These are phyloP conservation scores for Saccharomycopsis hybrid DNA, from an alignment of 1,139 yeast genomes.

Conservation along the genomic window DNA sequence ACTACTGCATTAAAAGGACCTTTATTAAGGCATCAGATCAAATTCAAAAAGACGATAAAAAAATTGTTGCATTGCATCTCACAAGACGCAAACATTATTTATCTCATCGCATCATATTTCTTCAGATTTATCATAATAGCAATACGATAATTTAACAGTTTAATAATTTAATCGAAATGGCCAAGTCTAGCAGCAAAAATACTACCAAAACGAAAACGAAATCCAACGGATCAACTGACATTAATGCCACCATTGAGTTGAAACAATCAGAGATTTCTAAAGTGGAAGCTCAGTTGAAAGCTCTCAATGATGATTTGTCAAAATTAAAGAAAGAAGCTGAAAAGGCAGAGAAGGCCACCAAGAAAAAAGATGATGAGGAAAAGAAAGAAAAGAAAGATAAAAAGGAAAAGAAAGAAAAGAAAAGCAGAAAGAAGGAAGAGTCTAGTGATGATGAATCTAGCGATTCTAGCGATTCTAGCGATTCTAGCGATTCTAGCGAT, in stretches of 20 bases:
- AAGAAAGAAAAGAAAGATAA: neutral
- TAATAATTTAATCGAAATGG: too few species aligned
- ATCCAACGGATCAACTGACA: neutral
- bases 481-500: constrained; percentile 20
- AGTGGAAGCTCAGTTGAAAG: constrained; percentile 1
- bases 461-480: constrained; percentile 20
- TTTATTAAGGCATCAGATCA: too few species aligned
- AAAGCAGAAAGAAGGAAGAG: constrained; percentile 3
- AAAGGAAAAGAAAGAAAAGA: constrained; percentile 3
- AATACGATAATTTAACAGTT: too few species aligned
- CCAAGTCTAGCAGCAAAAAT: too few species aligned
- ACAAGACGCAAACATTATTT: too few species aligned
- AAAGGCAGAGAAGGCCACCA: neutral
- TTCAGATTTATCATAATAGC: too few species aligned
- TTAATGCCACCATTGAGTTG: neutral
- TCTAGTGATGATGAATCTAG: constrained; percentile 10
- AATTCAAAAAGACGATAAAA: too few species aligned
- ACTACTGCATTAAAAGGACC: too few species aligned
- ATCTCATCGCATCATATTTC: too few species aligned
- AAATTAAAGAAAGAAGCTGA: constrained; percentile 5
- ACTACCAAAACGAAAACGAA: too few species aligned
- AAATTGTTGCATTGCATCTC: too few species aligned
- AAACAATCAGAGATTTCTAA: neutral
- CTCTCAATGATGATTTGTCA: constrained; percentile 11
- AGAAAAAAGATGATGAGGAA: neutral